Conservation (phyloP, 2,329 filamentous ascomycete genomes). For the Didymellaceae sp. region DNA sequence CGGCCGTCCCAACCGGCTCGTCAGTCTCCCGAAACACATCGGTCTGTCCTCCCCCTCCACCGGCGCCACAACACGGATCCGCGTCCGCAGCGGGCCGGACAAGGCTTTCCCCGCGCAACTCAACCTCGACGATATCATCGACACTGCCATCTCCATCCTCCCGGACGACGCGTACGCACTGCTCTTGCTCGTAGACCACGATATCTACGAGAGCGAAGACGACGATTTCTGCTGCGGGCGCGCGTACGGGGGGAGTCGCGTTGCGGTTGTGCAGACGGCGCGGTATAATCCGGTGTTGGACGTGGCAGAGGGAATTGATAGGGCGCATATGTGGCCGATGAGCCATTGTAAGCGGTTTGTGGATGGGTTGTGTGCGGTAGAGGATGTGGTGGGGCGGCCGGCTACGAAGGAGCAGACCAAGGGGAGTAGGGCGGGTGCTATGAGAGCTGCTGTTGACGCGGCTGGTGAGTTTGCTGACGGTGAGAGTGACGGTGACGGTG, state of each 20-base stretch:
- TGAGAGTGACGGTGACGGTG: neutral
- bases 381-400: slow-evolving; percentile 24
- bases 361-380: slow-evolving; percentile 47
- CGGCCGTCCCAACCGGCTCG: slow-evolving; percentile 2
- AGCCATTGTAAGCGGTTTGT: slow-evolving; percentile 66
- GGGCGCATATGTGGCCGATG: slow-evolving; percentile 67
- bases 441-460: slow-evolving; percentile 24
- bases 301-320: slow-evolving; percentile 52
- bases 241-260: slow-evolving; percentile 68
- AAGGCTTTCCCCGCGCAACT: slow-evolving; percentile 59
- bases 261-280: slow-evolving; percentile 67
- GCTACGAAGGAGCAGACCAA: slow-evolving; percentile 20
- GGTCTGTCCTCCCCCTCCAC: slow-evolving; percentile 54
- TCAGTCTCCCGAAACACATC: slow-evolving; percentile 46
- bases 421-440: slow-evolving; percentile 16
- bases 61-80: slow-evolving; percentile 44
- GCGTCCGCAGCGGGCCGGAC: slow-evolving; percentile 61
- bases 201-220: slow-evolving; percentile 70
- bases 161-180: slow-evolving; percentile 66
- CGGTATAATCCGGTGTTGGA: slow-evolving; percentile 64
- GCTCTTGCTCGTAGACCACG: slow-evolving; percentile 64
- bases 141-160: slow-evolving; percentile 61
- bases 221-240: slow-evolving; percentile 68
- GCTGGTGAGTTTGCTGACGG: neutral
- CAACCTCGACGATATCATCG: slow-evolving; percentile 67